phyloP scores from a whole-genome alignment of 257 asterid genomes.

The Knoxia roxburghii region DNA sequence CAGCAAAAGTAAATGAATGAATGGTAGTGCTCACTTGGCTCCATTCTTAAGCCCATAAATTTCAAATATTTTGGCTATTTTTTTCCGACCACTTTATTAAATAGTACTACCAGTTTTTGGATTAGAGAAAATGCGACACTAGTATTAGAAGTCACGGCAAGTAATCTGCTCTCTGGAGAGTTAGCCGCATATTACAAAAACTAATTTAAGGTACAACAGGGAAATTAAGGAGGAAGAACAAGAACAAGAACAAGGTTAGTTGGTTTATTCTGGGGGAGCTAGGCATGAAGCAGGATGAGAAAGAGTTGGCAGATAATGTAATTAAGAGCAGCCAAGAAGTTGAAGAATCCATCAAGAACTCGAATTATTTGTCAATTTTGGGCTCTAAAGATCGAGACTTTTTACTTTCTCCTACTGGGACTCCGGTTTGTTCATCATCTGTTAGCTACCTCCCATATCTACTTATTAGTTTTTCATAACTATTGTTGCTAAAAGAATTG shows the following conservation, averaged over 20 bases:
- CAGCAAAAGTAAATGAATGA: too few relatives aligned
- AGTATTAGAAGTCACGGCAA: neutral
- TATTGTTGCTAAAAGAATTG: too few relatives aligned
- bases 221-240: neutral
- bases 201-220: too few relatives aligned
- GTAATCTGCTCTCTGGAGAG: neutral
- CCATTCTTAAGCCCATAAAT: neutral
- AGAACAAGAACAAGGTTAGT: neutral
- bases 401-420: constrained; percentile 47
- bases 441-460: too few relatives aligned
- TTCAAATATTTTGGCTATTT: too few relatives aligned
- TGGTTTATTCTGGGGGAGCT: neutral
- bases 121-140: too few relatives aligned
- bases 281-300: constrained; percentile 14
- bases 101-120: too few relatives aligned
- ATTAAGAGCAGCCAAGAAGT: neutral
- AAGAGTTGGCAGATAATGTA: neutral
- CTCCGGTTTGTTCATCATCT: constrained; percentile 28
- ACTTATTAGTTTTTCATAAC: too few relatives aligned
- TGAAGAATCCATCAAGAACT: neutral
- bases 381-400: constrained; percentile 45
- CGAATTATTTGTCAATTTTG: constrained; percentile 29
- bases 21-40: neutral
- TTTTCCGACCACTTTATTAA: too few relatives aligned
- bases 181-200: neutral